Evolutionary conservation across 2,329 filamentous ascomycete species (phyloP).

Genomic region (Fusarium sp.): DNA sequence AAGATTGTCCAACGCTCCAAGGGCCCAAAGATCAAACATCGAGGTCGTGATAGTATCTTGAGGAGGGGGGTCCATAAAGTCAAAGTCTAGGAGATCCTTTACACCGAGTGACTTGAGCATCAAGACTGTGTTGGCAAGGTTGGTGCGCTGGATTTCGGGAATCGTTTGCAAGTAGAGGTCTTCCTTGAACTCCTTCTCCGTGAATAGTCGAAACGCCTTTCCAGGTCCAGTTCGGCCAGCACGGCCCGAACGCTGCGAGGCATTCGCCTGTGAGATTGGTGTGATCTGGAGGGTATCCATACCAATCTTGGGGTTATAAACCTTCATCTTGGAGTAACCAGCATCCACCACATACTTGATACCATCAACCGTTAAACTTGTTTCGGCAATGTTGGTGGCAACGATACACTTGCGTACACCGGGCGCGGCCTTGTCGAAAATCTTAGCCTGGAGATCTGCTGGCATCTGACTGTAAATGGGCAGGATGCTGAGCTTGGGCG

Average conservation of each 20-base stretch:
- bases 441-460: constrained; percentile 95
- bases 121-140: constrained; percentile 93
- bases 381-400: constrained; percentile 98
- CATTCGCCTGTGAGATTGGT: constrained; percentile 96
- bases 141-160: constrained; percentile 96
- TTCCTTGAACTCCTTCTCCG: constrained; percentile 93
- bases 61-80: constrained; percentile 98
- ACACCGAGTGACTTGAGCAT: constrained; percentile 95
- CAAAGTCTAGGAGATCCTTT: constrained; percentile 93
- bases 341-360: constrained; percentile 99
- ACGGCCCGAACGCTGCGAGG: constrained; percentile 91
- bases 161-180: constrained; percentile 98
- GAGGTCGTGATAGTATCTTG: constrained; percentile 98
- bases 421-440: constrained; percentile 90
- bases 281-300: constrained; percentile 99
- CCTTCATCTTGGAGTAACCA: constrained; percentile 96
- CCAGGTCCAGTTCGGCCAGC: constrained; percentile 95
- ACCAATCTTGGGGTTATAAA: constrained; percentile 98
- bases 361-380: constrained; percentile 95
- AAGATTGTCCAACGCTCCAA: constrained; percentile 93
- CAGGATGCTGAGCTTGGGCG: constrained; percentile 91
- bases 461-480: constrained; percentile 99
- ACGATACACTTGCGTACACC: constrained; percentile 98
- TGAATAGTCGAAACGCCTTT: constrained; percentile 94
- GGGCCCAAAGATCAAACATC: constrained; percentile 95